These are phyloP conservation scores for Tephrocybe sp. DNA, from an alignment of 768 basidiomycete species.

Conservation along the genomic window DNA sequence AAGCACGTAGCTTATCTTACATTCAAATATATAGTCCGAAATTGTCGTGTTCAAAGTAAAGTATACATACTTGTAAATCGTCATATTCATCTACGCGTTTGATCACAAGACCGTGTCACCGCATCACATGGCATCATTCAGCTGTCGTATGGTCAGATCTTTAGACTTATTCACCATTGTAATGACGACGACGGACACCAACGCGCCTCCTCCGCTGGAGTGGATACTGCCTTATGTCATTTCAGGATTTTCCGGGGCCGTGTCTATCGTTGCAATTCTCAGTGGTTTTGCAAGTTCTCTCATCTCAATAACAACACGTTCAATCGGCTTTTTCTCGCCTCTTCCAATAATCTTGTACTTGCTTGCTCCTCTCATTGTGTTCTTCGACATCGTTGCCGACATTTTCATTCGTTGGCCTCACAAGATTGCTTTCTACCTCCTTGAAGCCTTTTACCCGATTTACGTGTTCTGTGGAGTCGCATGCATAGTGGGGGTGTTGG, in stretches of 20 bases:
- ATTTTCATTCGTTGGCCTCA: constrained; percentile 48
- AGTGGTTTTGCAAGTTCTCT: constrained; percentile 4
- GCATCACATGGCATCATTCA: too few species aligned
- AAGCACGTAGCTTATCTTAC: too few species aligned
- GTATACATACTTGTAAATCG: too few species aligned
- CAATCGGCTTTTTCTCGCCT: constrained; percentile 21
- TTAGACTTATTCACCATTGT: neutral
- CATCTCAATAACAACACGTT: constrained; percentile 4
- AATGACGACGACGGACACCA: constrained; percentile 4
- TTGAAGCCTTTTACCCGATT: constrained; percentile 49
- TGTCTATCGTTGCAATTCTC: constrained; percentile 8
- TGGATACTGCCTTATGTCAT: constrained; percentile 15
- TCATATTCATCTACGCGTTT: too few species aligned
- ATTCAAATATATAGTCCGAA: too few species aligned
- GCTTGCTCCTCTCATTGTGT: constrained; percentile 47
- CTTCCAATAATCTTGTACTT: constrained; percentile 37
- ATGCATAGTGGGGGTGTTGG: constrained; percentile 46
- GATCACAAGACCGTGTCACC: too few species aligned
- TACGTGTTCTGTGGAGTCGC: constrained; percentile 59
- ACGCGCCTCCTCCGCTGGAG: constrained; percentile 13
- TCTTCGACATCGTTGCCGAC: constrained; percentile 39
- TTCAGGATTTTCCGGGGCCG: constrained; percentile 4
- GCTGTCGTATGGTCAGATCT: too few species aligned
- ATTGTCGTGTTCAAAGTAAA: too few species aligned
- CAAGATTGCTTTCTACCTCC: constrained; percentile 31